Base-by-base conservation (phyloP, 179 eudicot genomes). In the Sideroxylon spinosum region DNA sequence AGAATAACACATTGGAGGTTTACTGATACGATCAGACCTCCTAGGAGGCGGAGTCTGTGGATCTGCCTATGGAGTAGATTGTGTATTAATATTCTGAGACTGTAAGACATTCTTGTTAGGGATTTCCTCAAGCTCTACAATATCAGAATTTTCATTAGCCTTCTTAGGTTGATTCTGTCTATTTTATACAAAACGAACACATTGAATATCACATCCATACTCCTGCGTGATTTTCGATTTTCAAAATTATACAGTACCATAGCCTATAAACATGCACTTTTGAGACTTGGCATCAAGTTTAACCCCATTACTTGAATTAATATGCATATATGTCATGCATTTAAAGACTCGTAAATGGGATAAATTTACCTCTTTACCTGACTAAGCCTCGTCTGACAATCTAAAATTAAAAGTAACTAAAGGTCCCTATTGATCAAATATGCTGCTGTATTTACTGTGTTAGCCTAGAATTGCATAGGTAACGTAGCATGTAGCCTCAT, bases 251-350 rank as follows among this genome's bases (percentile, higher is more conserved):
- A 44, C 63, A 49, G 14, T 7, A 0, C 46, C 74, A 68, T 68
- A 82, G 25, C 81, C 74, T 0, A 79, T 64, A 68, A 28, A 20
- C 57, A 20, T 29, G 66, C 78, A 20, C 60, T 64, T 1, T 69
- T 70, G 14, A 6, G 46, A 69, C 59, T 69, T 20, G 59, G 11
- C 66, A 5, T 17, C 20, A 28, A 12, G 23, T 67, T 0, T 52
- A 37, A 4, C 74, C 68, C 56, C 68, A 68, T 1, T 68, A 46
- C 26, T 32, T 6, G 0, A 61, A 62, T 3, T 4, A 65, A 11
- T 0, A 12, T 3, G 69, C 48, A 78, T 16, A 7, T 17, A 67
- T 3, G 13, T 67, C 63, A 56, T 13, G 32, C 22, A 12, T 14
- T 12, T 59, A 44, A 78, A 71, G 3, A 26, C 69, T 6, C 44